phyloP scores from a whole-genome alignment of 2,329 filamentous ascomycete genomes.

The Sphaerulina vaccinii region DNA sequence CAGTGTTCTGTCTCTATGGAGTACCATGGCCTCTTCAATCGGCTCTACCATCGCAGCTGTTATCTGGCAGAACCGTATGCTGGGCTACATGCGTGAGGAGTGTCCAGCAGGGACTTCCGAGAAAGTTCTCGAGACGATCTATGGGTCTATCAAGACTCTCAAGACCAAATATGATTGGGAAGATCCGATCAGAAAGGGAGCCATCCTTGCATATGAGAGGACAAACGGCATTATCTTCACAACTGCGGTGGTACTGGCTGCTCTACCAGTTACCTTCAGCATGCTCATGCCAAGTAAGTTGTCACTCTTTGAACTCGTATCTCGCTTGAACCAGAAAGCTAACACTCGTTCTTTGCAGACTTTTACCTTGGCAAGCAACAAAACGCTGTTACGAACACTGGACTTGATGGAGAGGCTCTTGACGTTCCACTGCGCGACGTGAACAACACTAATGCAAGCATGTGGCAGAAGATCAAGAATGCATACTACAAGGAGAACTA shows the following conservation, averaged over 20 bases:
- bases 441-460: background rate
- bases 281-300: constrained; percentile 13
- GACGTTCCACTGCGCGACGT: background rate
- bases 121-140: background rate
- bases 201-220: constrained; percentile 5
- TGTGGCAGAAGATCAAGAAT: background rate
- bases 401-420: background rate
- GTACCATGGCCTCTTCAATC: constrained; percentile 41
- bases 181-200: constrained; percentile 4
- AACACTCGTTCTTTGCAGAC: background rate
- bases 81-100: constrained; percentile 10
- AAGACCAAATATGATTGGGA: constrained; percentile 2
- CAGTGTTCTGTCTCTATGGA: constrained; percentile 43
- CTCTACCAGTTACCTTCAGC: constrained; percentile 2
- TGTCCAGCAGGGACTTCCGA: background rate
- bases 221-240: constrained; percentile 12
- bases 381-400: constrained; percentile 7
- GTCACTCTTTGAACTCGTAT: background rate
- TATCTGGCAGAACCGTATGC: constrained; percentile 11
- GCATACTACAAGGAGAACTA: background rate
- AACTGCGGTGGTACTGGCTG: background rate
- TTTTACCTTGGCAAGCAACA: constrained; percentile 16
- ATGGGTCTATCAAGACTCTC: constrained; percentile 7
- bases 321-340: background rate
- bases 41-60: constrained; percentile 40